Base-by-base conservation (phyloP, 2,329 filamentous ascomycete genomes). In the Fusarium newnesense region DNA sequence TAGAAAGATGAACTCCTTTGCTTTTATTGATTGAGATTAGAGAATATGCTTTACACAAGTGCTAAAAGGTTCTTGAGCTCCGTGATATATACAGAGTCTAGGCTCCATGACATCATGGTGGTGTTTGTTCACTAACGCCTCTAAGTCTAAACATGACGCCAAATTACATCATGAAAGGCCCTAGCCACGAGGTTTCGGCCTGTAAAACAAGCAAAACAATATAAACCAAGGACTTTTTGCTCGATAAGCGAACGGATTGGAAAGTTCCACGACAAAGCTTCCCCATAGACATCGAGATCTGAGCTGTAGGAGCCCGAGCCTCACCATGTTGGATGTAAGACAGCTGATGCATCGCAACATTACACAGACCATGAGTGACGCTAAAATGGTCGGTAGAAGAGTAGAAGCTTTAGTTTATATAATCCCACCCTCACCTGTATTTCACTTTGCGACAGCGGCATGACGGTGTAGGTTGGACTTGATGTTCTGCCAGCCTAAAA, bases 141-240 rank as follows among this genome's bases (percentile, higher is more conserved):
- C 49, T 42, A 24, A 53, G 54, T 21, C 37, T 64, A 57, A 34
- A 43, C 65, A 75, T 74, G 72, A 74, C 72, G 73, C 72, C 59
- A 26, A 49, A 74, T 74, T 74, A 75, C 72, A 74, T 74, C 72
- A 74, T 75, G 54, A 46, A 67, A 54, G 65, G 72, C 44, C 44
- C 24, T 60, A 49, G 39, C 37, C 39, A 61, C 43, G 69, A 60
- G 50, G 49, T 36, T 50, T 59, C 60, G 10, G 19, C 57, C 40
- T 37, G 34, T 21, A 24, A 61, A 59, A 28, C 37, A 47, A 57
- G 67, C 50, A 52, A 59, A 64, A 10, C 15, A 60, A 56, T 19
- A 52, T 26, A 40, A 62, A 60, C n/a, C 34, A 62, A 56, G 21
- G 47, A 37, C 40, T n/a, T 40, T 56, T 43, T 21, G 15, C n/a